phyloP scores from a whole-genome alignment of 2,329 filamentous ascomycete genomes.

The Neofusicoccum sp. region DNA sequence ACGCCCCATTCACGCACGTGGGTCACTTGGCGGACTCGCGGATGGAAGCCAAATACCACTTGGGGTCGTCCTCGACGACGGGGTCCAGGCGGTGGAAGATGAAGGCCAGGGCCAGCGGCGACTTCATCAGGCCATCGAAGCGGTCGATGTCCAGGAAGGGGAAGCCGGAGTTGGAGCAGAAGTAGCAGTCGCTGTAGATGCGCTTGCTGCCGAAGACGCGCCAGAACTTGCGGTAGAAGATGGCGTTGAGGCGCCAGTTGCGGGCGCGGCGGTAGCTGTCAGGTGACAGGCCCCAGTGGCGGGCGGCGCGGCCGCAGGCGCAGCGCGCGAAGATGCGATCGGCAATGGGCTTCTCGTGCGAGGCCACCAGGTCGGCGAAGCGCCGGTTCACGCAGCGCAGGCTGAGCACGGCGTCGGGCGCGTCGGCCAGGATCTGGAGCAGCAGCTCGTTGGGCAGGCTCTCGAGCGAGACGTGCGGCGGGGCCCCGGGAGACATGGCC shows the following conservation, averaged over 20 bases:
- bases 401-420: constrained; percentile 4
- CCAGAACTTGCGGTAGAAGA: constrained; percentile 19
- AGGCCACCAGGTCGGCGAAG: constrained; percentile 5
- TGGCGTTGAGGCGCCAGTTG: constrained; percentile 17
- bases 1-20: neutral
- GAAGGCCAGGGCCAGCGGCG: constrained; percentile 11
- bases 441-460: constrained; percentile 16
- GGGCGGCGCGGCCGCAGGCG: constrained; percentile 9
- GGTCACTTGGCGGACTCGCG: constrained; percentile 2
- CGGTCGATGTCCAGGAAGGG: constrained; percentile 16
- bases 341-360: constrained; percentile 15
- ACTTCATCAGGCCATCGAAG: constrained; percentile 15
- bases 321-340: constrained; percentile 11
- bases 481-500: constrained; percentile 9
- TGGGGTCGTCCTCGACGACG: constrained; percentile 12
- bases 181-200: constrained; percentile 18
- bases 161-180: constrained; percentile 11
- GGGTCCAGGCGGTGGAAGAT: constrained; percentile 14
- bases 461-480: neutral
- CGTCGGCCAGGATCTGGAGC: constrained; percentile 6
- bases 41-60: constrained; percentile 12
- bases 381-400: constrained; percentile 15
- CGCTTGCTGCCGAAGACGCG: constrained; percentile 11
- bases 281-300: neutral
- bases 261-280: constrained; percentile 14